Percentiles rank a stretch among this genome's conserved stretches.
Conservation (phyloP, 1,284 basidiomycete genomes). For the Anthracocystis walkeri region DNA sequence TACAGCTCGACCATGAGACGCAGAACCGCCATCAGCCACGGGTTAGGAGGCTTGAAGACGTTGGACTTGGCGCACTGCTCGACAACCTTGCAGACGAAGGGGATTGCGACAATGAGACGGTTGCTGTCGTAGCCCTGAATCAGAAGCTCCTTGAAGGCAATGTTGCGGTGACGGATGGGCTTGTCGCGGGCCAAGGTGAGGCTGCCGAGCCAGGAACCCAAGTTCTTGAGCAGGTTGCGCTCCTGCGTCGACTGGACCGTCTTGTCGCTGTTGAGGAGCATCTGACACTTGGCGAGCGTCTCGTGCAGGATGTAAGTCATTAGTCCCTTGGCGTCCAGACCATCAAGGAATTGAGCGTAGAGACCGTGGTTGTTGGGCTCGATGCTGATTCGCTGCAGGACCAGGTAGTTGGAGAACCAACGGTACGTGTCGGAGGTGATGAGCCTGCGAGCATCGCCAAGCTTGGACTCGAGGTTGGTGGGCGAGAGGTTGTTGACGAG, state of each 20-base stretch:
- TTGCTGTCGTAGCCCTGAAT: constrained; percentile 94
- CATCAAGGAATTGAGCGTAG: constrained; percentile 92
- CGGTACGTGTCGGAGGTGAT: constrained; percentile 69
- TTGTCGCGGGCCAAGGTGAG: constrained; percentile 91
- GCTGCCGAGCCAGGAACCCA: constrained; percentile 93
- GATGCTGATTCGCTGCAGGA: constrained; percentile 92
- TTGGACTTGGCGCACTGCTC: constrained; percentile 88
- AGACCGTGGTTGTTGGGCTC: constrained; percentile 97
- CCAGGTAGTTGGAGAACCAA: constrained; percentile 98
- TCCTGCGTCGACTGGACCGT: constrained; percentile 85
- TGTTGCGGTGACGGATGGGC: constrained; percentile 91
- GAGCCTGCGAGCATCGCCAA: constrained; percentile 56
- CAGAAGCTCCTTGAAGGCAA: constrained; percentile 95
- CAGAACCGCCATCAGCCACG: constrained; percentile 96
- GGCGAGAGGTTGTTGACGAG: constrained; percentile 98
- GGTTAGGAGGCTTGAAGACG: constrained; percentile 95
- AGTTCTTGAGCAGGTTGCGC: constrained; percentile 88
- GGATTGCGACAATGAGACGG: constrained; percentile 92
- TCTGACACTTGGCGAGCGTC: constrained; percentile 82
- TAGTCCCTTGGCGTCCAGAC: constrained; percentile 72
- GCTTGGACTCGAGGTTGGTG: constrained; percentile 85
- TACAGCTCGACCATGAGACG: constrained; percentile 93
- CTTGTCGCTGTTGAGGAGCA: constrained; percentile 91
- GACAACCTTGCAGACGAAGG: constrained; percentile 97
- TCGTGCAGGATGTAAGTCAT: constrained; percentile 83